Evolutionary conservation across 2,329 filamentous ascomycete species (phyloP), one percentile per base, ranked within the genome.

Genomic region (Beauveria sp.): DNA sequence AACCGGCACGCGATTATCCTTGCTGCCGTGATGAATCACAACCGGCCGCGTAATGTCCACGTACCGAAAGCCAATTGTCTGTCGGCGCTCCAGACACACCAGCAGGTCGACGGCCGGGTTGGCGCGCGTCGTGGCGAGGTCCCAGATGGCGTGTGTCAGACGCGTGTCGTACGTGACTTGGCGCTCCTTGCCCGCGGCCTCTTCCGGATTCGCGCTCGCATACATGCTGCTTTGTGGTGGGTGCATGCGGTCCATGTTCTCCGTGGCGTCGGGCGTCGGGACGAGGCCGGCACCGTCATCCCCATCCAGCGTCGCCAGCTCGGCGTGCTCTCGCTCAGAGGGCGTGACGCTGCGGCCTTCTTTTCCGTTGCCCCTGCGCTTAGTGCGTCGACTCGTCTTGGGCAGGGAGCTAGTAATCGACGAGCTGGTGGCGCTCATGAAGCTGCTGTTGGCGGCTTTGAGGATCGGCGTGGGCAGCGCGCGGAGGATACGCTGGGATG

Each of bases 51-150:
- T 96, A 66, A 99, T 96, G 71, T 99, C 94, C 20, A 96, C 93
- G 70, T 99, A 99, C 55, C 92, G 86, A 76, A 99, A 99, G 0
- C 94, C 94, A 67, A 99, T 96, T 0, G 90, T 87, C 68, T 96
- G 91, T 30, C 90, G 84, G 24, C 94, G 86, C 73, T 99, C 94
- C 2, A 99, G 80, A 70, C 94, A 99, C 6, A 97, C 90, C 1
- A 99, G 79, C 20, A 99, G 77, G 72, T 99, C 94, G 0, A 96
- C 91, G 0, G 94, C 93, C 0, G 94, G 94, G 70, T 99, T 97
- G 2, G 92, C 92, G 55, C 92, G 89, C 1, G 88, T 88, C 0
- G 93, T 97, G 1, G 94, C 92, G 20, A 96, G 81, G 63, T 93
- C 89, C 94, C 94, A 99, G 66, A 97, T 97, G 12, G 90, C 88